Evolutionary conservation across 2,329 filamentous ascomycete genomes (phyloP).

Genomic region (Cladophialophora exuberans): DNA sequence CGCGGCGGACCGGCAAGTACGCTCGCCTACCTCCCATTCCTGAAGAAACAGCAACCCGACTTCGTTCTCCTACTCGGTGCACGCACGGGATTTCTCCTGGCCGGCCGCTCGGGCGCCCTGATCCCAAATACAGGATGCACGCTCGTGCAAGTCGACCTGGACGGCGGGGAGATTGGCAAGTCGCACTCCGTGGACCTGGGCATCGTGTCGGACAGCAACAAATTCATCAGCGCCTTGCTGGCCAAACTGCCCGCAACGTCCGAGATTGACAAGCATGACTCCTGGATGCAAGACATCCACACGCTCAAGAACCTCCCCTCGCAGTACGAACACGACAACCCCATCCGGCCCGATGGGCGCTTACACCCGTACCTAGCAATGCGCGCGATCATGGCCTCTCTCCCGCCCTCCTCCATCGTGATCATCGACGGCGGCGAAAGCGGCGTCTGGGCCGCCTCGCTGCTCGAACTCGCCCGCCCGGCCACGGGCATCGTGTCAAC

Average conservation of each 20-base stretch:
- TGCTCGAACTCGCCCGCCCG: slow-evolving; percentile 37
- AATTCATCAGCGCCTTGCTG: slow-evolving; percentile 39
- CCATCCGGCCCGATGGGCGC: slow-evolving; percentile 34
- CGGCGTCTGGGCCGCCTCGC: slow-evolving; percentile 38
- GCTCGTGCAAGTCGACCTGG: slow-evolving; percentile 48
- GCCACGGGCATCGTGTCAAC: slow-evolving; percentile 25
- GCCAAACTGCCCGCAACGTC: slow-evolving; percentile 18
- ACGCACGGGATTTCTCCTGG: slow-evolving; percentile 48
- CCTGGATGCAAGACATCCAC: slow-evolving; percentile 25
- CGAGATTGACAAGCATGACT: slow-evolving; percentile 17
- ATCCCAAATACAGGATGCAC: slow-evolving; percentile 43
- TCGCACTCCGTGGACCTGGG: slow-evolving; percentile 45
- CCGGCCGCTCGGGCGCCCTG: slow-evolving; percentile 41
- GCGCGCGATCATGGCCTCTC: slow-evolving; percentile 40
- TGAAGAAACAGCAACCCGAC: slow-evolving; percentile 42
- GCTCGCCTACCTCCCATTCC: slow-evolving; percentile 39
- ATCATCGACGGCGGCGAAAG: slow-evolving; percentile 48
- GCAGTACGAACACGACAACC: slow-evolving; percentile 33
- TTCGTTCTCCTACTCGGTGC: slow-evolving; percentile 47
- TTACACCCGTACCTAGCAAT: slow-evolving; percentile 51
- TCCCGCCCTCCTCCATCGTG: slow-evolving; percentile 43
- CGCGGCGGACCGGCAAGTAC: slow-evolving; percentile 41
- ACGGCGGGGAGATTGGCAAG: slow-evolving; percentile 49
- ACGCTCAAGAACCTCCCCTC: slow-evolving; percentile 28
- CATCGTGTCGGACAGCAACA: slow-evolving; percentile 45